phyloP scores from a whole-genome alignment of 2,329 filamentous ascomycete species.

The Trichoderma lentiforme region DNA sequence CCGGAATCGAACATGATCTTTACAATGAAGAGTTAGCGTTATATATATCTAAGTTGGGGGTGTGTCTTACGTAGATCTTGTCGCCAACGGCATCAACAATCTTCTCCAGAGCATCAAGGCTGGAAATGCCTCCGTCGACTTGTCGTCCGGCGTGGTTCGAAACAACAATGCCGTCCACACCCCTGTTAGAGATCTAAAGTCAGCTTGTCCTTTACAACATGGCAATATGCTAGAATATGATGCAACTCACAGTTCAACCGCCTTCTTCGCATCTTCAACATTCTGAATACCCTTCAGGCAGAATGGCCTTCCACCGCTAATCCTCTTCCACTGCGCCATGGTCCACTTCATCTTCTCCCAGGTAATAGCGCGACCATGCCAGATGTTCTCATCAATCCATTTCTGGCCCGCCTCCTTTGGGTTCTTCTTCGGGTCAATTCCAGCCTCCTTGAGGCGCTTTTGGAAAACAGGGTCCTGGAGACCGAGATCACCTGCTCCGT shows the following conservation, averaged over 20 bases:
- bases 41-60: neutral
- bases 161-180: slow-evolving; percentile 51
- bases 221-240: neutral
- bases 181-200: neutral
- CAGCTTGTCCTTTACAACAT: neutral
- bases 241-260: slow-evolving; percentile 40
- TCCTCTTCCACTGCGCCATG: slow-evolving; percentile 56
- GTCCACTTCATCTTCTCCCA: slow-evolving; percentile 63
- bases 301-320: slow-evolving; percentile 57
- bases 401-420: slow-evolving; percentile 53
- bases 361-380: slow-evolving; percentile 60
- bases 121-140: slow-evolving; percentile 44
- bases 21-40: neutral
- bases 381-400: slow-evolving; percentile 59
- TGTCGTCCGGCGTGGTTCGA: slow-evolving; percentile 58
- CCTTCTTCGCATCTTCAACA: slow-evolving; percentile 54
- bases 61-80: slow-evolving; percentile 7
- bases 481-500: slow-evolving; percentile 55
- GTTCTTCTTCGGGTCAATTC: slow-evolving; percentile 44
- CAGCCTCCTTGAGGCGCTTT: slow-evolving; percentile 45
- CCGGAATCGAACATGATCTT: slow-evolving; percentile 44
- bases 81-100: slow-evolving; percentile 35
- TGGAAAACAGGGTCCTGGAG: slow-evolving; percentile 59
- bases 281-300: slow-evolving; percentile 62
- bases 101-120: slow-evolving; percentile 52